phyloP scores from a whole-genome alignment of 345 rosid genomes.

The Laguncularia racemosa region DNA sequence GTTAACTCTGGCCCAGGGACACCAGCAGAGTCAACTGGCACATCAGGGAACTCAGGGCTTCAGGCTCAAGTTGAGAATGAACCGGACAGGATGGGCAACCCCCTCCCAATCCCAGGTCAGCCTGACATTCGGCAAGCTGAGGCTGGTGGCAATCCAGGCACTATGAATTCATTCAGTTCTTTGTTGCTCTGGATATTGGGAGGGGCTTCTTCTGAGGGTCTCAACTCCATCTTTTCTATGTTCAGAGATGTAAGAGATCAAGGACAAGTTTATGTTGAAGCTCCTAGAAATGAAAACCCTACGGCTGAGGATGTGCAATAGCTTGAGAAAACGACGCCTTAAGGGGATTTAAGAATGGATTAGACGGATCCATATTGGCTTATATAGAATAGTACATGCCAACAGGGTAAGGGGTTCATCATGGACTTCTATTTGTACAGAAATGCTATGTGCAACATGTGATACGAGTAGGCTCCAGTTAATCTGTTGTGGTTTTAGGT shows the following conservation, averaged over 20 bases:
- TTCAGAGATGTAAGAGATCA: slow-evolving; percentile 90
- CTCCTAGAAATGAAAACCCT: slow-evolving; percentile 18
- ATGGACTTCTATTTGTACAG: slow-evolving; percentile 8
- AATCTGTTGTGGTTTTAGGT: no score
- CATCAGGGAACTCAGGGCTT: slow-evolving; percentile 19
- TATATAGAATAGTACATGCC: neutral
- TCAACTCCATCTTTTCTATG: slow-evolving; percentile 78
- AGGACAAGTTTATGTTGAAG: slow-evolving; percentile 45
- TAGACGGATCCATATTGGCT: neutral
- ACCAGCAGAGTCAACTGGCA: slow-evolving; percentile 19
- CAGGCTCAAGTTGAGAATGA: slow-evolving; percentile 24
- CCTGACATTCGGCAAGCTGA: slow-evolving; percentile 41
- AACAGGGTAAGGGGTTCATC: neutral
- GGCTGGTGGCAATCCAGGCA: slow-evolving; percentile 46
- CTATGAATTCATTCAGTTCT: slow-evolving; percentile 80
- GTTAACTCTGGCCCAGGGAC: slow-evolving; percentile 41
- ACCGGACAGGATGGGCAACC: slow-evolving; percentile 23
- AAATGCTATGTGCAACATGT: slow-evolving; percentile 4
- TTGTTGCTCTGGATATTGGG: slow-evolving; percentile 88
- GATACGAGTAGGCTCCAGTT: no score
- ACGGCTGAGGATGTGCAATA: slow-evolving; percentile 19
- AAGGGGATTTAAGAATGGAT: neutral
- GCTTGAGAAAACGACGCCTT: neutral
- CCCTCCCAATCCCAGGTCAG: slow-evolving; percentile 33
- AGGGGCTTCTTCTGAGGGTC: slow-evolving; percentile 86